phyloP scores from a whole-genome alignment of 2,329 filamentous ascomycete genomes.

The Sporothrix euskadiensis region DNA sequence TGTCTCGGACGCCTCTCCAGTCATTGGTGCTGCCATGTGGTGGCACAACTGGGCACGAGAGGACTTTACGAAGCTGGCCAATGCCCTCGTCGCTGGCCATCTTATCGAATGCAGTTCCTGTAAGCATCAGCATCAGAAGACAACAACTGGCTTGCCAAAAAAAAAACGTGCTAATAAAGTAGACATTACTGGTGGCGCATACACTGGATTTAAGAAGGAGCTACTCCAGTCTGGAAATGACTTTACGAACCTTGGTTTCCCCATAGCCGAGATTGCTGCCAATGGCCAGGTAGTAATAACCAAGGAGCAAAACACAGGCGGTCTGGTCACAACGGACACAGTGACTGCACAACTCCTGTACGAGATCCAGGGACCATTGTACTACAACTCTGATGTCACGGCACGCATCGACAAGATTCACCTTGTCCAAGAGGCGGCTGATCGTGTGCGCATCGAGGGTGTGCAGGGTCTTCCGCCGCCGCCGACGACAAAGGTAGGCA shows the following conservation, averaged over 20 bases:
- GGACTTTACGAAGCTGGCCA: slow-evolving; percentile 48
- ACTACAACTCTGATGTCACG: slow-evolving; percentile 41
- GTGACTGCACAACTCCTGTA: slow-evolving; percentile 40
- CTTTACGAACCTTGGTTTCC: slow-evolving; percentile 45
- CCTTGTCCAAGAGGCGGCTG: slow-evolving; percentile 49
- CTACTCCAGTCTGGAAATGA: slow-evolving; percentile 38
- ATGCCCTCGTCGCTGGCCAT: slow-evolving; percentile 46
- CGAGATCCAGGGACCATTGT: slow-evolving; percentile 43
- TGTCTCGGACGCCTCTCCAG: slow-evolving; percentile 45
- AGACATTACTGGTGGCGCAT: slow-evolving; percentile 51
- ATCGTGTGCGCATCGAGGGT: slow-evolving; percentile 39
- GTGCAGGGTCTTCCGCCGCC: slow-evolving; percentile 40
- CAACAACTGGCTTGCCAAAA: background rate
- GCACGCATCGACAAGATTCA: slow-evolving; percentile 36
- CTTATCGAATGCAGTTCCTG: slow-evolving; percentile 44
- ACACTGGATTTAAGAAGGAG: slow-evolving; percentile 49
- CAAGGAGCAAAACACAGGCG: slow-evolving; percentile 36
- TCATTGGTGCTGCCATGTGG: slow-evolving; percentile 51
- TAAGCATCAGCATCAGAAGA: background rate
- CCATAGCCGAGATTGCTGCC: slow-evolving; percentile 50
- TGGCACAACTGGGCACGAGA: slow-evolving; percentile 50
- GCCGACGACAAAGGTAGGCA: slow-evolving; percentile 39
- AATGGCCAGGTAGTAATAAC: slow-evolving; percentile 42
- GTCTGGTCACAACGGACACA: slow-evolving; percentile 32
- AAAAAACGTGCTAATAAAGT: slow-evolving; percentile 33